Evolutionary conservation across 257 asterid genomes (phyloP), one percentile per base, ranked within the genome.

Genomic region (Nicotiana tomentosiformis): DNA sequence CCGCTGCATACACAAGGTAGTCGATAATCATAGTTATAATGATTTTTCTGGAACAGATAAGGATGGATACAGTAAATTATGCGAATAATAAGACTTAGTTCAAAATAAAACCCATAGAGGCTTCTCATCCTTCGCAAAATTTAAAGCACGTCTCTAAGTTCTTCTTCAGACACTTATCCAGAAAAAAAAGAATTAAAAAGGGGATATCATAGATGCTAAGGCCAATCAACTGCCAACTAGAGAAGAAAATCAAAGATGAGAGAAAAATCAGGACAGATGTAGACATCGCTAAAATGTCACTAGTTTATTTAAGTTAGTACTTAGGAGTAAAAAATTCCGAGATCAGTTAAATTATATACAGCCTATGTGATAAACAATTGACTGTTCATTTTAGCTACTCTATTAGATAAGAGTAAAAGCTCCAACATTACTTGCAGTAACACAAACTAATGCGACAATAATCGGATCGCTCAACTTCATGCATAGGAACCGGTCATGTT

Each of bases 1-100:
- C 87, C 72, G 99, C 99, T 96, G 95, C 92, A 85, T 74, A 81
- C 61, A 88, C 70, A n/a, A 64, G 82, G n/a, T 74, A 43, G 20
- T 32, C 60, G 46, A 72, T 5, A 72, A 49, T 72, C 79, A 72
- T 23, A 72, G 61, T 72, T 46, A 72, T 46, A 72, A 72, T 33
- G 55, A 51, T 35, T 64, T 70, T 46, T 66, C 5, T 49, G 23
- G 56, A 15, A 53, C 62, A n/a, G 10, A 39, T 46, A 12, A 26
- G 43, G 64, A 62, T 12, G 18, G 77, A 46, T 17, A 66, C 67
- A 53, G 43, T 46, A 65, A 53, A 46, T n/a, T 33, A 23, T 65
- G 53, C 7, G 62, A 23, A 20, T 72, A 26, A 7, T 26, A 26
- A 26, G 62, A 51, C 9, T 51, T 49, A 16, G 37, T 74, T 49